Base-by-base conservation (phyloP, 2,329 filamentous ascomycete species). In the Lachnellula suecica region DNA sequence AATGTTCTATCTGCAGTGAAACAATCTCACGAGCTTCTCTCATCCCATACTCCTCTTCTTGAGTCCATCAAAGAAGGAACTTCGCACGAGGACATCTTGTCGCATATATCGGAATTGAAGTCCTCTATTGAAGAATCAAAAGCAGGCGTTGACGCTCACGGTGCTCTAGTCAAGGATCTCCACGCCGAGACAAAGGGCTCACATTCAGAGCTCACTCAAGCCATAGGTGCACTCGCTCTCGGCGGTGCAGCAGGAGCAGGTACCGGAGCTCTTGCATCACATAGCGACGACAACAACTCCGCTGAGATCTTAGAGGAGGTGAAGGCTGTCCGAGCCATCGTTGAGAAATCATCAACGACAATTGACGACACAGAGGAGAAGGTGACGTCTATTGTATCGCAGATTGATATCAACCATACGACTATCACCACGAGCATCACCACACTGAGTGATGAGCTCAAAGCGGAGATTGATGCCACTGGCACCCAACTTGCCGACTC, bases 341-440 rank as follows among this genome's bases (percentile, higher is more conserved):
- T 62, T 13, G 52, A 58, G 15, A 53, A 40, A n/a, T 59, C 58
- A 10, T 57, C 57, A 5, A 24, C 49, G 13, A 49, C 54, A 11
- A 37, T 59, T 7, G 41, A 58, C 10, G 31, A 40, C 1, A 58
- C 53, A 8, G 55, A 58, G 17, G 56, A 60, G 11, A 49, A 46
- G 4, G 31, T 61, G 2, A 48, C 44, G 2, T 52, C 51, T 5
- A 53, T 63, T 9, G 43, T 38, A 15, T 45, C 52, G 11, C 61
- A 65, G 43, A 53, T 65, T 4, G 63, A 63, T 7, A 60, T 62
- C 29, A 63, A 63, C 34, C 57, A 63, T 24, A 63, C 58, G 2
- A 63, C 61, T 1, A 46, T 59, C n/a, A 65, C 56, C 4, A 61
- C 59, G 3, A 59, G 51, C 22, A 53, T 65, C n/a, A 53, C 49